Evolutionary conservation across 768 basidiomycete species (phyloP).

Genomic region (Psilocybe cyanescens): DNA sequence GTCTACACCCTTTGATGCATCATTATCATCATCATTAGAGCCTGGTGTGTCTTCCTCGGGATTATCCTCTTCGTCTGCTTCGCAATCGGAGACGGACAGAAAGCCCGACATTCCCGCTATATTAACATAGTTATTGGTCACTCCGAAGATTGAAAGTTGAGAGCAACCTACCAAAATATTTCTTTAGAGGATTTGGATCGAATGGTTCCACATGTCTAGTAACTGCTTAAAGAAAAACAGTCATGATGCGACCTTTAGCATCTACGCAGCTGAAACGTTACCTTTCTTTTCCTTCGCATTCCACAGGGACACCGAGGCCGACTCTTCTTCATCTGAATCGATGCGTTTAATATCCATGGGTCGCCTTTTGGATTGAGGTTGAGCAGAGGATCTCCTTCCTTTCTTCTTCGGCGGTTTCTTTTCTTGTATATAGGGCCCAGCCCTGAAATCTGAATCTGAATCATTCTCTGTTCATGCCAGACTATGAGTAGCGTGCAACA

Average conservation of each 20-base stretch:
- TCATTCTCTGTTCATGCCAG: conserved; percentile 37
- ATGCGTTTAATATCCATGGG: conserved; percentile 5
- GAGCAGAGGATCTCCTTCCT: conserved; percentile 9
- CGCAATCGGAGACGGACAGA: not conserved
- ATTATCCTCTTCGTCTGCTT: conserved; percentile 23
- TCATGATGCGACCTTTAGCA: too few relatives aligned
- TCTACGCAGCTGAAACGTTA: not conserved
- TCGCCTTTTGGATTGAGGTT: conserved; percentile 12
- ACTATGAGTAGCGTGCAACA: not conserved
- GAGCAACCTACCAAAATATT: conserved; percentile 49
- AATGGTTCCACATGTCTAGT: not conserved
- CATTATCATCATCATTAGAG: conserved; percentile 8
- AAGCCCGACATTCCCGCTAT: too few relatives aligned
- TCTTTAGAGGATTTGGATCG: conserved; percentile 46
- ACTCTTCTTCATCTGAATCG: conserved; percentile 2
- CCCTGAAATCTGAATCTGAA: conserved; percentile 45
- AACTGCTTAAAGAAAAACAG: not conserved
- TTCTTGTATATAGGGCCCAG: conserved; percentile 35
- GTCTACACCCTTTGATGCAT: not conserved
- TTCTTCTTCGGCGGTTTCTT: conserved; percentile 31
- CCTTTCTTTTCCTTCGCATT: conserved; percentile 1
- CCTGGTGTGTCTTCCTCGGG: conserved; percentile 17
- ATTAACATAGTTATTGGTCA: too few relatives aligned
- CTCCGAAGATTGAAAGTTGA: not conserved
- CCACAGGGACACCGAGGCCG: too few relatives aligned